phyloP scores from a whole-genome alignment of 2,329 filamentous ascomycete genomes.

The Curvularia hawaiiensis region DNA sequence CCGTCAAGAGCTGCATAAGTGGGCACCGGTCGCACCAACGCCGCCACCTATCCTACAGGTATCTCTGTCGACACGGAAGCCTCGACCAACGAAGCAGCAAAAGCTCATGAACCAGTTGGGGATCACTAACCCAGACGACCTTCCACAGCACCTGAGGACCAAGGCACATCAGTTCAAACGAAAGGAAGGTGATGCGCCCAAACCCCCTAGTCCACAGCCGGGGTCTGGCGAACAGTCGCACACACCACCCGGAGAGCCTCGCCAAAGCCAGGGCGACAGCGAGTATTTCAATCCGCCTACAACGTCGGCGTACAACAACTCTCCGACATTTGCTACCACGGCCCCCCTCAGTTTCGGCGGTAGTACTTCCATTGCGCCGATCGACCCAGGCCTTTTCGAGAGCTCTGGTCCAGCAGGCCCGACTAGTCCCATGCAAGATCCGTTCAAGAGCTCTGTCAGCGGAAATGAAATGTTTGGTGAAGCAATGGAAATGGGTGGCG shows the following conservation, averaged over 20 bases:
- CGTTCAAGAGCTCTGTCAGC: conserved; percentile 46
- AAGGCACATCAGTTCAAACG: conserved; percentile 62
- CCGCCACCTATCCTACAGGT: conserved; percentile 84
- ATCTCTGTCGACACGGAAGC: conserved; percentile 92
- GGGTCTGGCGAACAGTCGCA: conserved; percentile 45
- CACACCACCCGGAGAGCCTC: conserved; percentile 46
- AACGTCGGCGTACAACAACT: conserved; percentile 38
- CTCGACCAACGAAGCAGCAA: conserved; percentile 93
- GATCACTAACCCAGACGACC: conserved; percentile 86
- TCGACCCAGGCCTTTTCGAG: conserved; percentile 47
- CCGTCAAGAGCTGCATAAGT: conserved; percentile 92
- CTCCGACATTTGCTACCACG: conserved; percentile 41
- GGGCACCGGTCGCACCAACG: conserved; percentile 85
- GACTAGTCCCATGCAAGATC: conserved; percentile 43
- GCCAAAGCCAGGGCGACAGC: conserved; percentile 34
- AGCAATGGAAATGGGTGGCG: conserved; percentile 42
- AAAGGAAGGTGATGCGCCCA: conserved; percentile 60
- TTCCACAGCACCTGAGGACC: conserved; percentile 80
- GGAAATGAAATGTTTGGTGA: conserved; percentile 46
- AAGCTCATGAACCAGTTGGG: conserved; percentile 90
- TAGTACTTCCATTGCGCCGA: conserved; percentile 36
- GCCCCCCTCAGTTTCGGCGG: conserved; percentile 39
- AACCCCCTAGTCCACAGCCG: conserved; percentile 39
- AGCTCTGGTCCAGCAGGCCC: conserved; percentile 35
- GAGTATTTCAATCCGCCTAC: conserved; percentile 42